These are phyloP conservation scores for Lunasporangiospora selenospora DNA, from an alignment of 192 early-diverging fungal species.

Conservation along the genomic window DNA sequence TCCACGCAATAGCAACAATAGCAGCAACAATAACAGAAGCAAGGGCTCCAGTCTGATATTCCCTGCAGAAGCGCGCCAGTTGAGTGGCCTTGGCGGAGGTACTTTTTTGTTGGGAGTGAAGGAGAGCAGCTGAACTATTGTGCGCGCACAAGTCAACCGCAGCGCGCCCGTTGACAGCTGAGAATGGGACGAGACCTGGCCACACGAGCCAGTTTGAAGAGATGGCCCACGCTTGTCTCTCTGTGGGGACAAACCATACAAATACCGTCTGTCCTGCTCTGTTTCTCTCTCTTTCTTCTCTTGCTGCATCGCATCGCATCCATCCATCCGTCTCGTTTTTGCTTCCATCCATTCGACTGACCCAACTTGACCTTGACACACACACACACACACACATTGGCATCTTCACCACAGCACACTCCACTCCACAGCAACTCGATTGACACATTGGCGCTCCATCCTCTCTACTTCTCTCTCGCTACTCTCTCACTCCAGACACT, in stretches of 20 bases:
- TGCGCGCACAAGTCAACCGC: background rate
- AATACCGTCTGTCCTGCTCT: background rate
- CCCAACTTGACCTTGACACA: background rate
- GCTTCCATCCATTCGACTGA: background rate
- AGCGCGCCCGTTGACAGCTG: too few species aligned
- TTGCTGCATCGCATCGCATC: background rate
- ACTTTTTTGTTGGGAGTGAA: background rate
- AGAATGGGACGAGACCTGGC: too few species aligned
- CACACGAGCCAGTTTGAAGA: too few species aligned
- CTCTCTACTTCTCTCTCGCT: background rate
- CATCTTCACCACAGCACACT: background rate
- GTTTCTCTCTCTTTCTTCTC: background rate
- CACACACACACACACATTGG: background rate
- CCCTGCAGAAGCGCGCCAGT: background rate
- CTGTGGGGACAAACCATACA: too few species aligned
- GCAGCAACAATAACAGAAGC: too few species aligned
- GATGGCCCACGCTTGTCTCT: too few species aligned
- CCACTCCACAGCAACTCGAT: background rate
- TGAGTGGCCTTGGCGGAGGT: background rate
- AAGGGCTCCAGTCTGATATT: too few species aligned
- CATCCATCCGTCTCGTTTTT: background rate
- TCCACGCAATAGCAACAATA: slow-evolving; percentile 2
- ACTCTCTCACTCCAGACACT: background rate
- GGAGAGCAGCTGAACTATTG: background rate
- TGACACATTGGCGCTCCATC: too few species aligned